Conservation (phyloP, 768 basidiomycete species). For the Russula emetica region DNA sequence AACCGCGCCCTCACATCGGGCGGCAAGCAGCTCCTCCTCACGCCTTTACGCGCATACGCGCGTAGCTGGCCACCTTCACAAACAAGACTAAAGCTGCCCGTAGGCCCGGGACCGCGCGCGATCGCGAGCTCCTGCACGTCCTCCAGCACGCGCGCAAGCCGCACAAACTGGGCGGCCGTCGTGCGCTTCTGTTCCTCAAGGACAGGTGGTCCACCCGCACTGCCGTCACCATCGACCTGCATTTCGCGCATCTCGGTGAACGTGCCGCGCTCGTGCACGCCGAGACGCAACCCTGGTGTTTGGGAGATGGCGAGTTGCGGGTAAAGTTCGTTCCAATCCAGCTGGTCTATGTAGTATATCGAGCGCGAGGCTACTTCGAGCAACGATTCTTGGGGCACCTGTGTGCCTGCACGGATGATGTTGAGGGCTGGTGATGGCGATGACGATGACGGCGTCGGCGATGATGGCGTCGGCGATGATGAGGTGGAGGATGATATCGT, state of each 20-base stretch:
- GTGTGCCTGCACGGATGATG: slow-evolving; percentile 20
- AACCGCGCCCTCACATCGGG: slow-evolving; percentile 12
- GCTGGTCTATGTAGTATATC: slow-evolving; percentile 26
- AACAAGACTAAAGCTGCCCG: slow-evolving; percentile 13
- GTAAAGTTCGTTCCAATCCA: slow-evolving; percentile 58
- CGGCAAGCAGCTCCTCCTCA: slow-evolving; percentile 17
- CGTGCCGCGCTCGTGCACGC: slow-evolving; percentile 49
- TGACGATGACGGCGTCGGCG: not conserved
- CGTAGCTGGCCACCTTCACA: slow-evolving; percentile 5
- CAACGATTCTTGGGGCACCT: slow-evolving; percentile 22
- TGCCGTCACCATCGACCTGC: slow-evolving; percentile 27
- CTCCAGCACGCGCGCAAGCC: slow-evolving; percentile 20
- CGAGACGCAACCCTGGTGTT: slow-evolving; percentile 57
- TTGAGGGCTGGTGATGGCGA: not conserved
- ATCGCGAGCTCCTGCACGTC: slow-evolving; percentile 20
- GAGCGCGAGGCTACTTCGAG: slow-evolving; percentile 38
- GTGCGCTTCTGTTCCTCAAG: slow-evolving; percentile 3
- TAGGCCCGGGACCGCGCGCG: slow-evolving; percentile 15
- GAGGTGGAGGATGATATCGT: no score
- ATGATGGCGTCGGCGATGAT: no score
- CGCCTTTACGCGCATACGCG: slow-evolving; percentile 6
- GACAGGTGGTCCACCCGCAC: slow-evolving; percentile 2
- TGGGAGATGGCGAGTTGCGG: slow-evolving; percentile 68
- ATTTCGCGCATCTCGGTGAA: slow-evolving; percentile 51
- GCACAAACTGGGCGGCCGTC: slow-evolving; percentile 7